Percentiles rank a stretch among this genome's conserved stretches.
phyloP scores from a whole-genome alignment of 345 rosid genomes.

The Citrus sp. region DNA sequence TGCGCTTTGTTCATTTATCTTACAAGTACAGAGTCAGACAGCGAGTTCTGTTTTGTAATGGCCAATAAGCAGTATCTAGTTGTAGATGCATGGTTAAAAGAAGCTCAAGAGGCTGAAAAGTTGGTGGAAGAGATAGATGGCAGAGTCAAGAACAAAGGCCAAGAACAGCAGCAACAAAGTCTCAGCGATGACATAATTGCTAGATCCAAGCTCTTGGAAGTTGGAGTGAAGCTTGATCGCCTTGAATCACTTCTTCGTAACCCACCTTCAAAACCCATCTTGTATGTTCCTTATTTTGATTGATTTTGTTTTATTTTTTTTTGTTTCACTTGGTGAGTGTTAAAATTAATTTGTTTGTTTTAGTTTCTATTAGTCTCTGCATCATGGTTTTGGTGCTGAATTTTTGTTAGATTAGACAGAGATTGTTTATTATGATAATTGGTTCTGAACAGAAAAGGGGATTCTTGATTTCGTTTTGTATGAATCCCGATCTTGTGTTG shows the following conservation, averaged over 20 bases:
- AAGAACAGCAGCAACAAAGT: neutral
- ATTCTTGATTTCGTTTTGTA: neutral
- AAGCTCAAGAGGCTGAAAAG: constrained; percentile 44
- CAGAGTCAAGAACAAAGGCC: constrained; percentile 26
- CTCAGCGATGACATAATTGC: constrained; percentile 18
- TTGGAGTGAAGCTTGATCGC: constrained; percentile 54
- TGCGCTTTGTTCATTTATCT: neutral
- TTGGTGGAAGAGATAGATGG: constrained; percentile 40
- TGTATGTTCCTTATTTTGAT: constrained; percentile 27
- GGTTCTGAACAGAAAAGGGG: neutral
- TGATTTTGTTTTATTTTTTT: neutral
- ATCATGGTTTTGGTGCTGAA: neutral
- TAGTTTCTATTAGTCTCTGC: neutral
- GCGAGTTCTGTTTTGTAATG: neutral
- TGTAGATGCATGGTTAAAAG: constrained; percentile 51
- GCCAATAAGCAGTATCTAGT: constrained; percentile 9
- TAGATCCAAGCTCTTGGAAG: constrained; percentile 42
- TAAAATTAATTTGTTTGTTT: neutral
- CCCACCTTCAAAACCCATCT: constrained; percentile 50
- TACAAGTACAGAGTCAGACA: neutral
- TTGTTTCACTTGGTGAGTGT: neutral
- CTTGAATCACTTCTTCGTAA: constrained; percentile 55
- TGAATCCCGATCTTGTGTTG: neutral
- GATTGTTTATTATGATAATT: neutral
- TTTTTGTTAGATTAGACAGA: neutral